Evolutionary conservation across 805 yeast species (phyloP).

Genomic region (Sporopachydermia lactativora): DNA sequence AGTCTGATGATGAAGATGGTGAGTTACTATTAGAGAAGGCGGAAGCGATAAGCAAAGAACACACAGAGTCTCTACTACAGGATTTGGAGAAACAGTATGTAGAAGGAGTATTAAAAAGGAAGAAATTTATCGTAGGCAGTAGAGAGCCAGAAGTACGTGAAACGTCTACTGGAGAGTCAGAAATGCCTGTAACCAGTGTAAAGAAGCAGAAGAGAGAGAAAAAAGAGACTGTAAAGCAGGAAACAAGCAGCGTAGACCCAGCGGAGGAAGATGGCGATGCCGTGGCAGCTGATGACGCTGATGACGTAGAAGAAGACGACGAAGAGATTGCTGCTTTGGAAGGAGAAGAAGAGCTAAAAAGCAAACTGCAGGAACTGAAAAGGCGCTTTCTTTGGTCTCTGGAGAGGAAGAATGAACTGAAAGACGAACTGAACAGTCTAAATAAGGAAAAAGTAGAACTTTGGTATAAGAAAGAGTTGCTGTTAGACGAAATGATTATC

Average conservation of each 20-base stretch:
- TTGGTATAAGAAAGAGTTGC: slow-evolving; percentile 21
- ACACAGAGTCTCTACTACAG: slow-evolving; percentile 5
- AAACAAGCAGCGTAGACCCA: too few species aligned
- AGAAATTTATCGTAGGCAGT: too few species aligned
- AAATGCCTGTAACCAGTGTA: background rate
- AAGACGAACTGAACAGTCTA: slow-evolving; percentile 11
- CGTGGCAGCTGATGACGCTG: too few species aligned
- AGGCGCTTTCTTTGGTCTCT: slow-evolving; percentile 19
- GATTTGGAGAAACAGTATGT: slow-evolving; percentile 9
- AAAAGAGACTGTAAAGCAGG: slow-evolving; percentile 2
- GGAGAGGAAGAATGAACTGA: slow-evolving; percentile 14
- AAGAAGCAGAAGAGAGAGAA: background rate
- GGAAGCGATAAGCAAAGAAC: slow-evolving; percentile 5
- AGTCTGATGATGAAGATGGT: slow-evolving; percentile 4
- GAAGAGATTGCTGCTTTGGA: slow-evolving; percentile 9
- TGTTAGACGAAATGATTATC: slow-evolving; percentile 17
- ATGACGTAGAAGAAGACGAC: slow-evolving; percentile 8
- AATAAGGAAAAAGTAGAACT: slow-evolving; percentile 10
- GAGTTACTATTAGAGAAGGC: slow-evolving; percentile 3
- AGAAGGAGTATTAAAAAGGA: slow-evolving; percentile 4
- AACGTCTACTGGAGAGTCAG: background rate
- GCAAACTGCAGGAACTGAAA: slow-evolving; percentile 12
- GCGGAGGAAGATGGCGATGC: too few species aligned
- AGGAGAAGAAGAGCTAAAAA: slow-evolving; percentile 6
- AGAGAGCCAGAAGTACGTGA: slow-evolving; percentile 1